These are phyloP conservation scores for Xylaria telfairii DNA, from an alignment of 495 filamentous ascomycete species.

Conservation along the genomic window DNA sequence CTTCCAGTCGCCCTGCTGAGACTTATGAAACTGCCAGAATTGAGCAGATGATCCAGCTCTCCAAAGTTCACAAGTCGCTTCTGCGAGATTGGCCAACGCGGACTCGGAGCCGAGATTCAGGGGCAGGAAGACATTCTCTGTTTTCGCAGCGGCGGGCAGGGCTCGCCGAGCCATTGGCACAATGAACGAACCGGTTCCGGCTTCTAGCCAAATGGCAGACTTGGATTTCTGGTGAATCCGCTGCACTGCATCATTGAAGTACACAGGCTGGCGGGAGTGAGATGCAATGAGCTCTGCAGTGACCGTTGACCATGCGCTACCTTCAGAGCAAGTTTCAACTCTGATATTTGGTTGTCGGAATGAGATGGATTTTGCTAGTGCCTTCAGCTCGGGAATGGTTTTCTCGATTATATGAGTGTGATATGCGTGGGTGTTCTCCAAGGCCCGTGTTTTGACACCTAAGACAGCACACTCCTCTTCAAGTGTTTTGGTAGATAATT, in stretches of 20 bases:
- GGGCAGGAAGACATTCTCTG: background rate
- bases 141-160: background rate
- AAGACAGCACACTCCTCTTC: constrained; percentile 22
- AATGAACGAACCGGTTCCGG: constrained; percentile 42
- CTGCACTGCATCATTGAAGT: constrained; percentile 40
- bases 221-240: constrained; percentile 37
- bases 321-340: constrained; percentile 41
- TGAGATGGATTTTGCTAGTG: constrained; percentile 33
- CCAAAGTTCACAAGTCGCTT: constrained; percentile 37
- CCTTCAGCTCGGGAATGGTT: constrained; percentile 37
- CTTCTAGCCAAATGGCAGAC: constrained; percentile 45
- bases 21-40: constrained; percentile 32
- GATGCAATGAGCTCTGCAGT: constrained; percentile 32
- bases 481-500: constrained; percentile 29
- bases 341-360: constrained; percentile 39
- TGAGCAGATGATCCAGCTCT: constrained; percentile 28
- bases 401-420: constrained; percentile 49
- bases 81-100: constrained; percentile 29
- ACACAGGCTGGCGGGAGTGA: constrained; percentile 44
- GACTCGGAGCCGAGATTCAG: background rate
- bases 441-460: constrained; percentile 31
- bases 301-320: background rate
- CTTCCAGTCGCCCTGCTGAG: constrained; percentile 30
- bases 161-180: constrained; percentile 36
- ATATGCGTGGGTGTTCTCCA: constrained; percentile 51